Evolutionary conservation across 176 grass and related monocot genomes (phyloP).

Genomic region (Poa annua): DNA sequence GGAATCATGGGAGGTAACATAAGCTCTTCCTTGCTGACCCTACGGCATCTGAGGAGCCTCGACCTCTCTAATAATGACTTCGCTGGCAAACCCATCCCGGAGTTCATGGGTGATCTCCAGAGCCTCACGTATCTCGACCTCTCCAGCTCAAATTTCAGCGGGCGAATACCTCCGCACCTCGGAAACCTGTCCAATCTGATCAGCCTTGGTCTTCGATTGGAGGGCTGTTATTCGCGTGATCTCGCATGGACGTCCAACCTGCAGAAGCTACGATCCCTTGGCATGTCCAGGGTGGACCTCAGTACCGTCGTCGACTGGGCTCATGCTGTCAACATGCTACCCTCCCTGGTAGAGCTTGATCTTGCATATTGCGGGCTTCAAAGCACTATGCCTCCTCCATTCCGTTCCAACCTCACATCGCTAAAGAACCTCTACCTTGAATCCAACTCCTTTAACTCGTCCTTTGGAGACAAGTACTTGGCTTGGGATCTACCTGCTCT

Average conservation of each 20-base stretch:
- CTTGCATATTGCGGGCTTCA: neutral
- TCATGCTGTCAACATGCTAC: constrained; percentile 38
- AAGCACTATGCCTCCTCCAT: neutral
- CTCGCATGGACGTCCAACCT: constrained; percentile 42
- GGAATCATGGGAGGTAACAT: neutral
- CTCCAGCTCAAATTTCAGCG: neutral
- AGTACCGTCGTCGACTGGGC: neutral
- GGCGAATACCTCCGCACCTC: constrained; percentile 26
- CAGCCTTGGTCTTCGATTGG: neutral
- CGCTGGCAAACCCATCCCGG: neutral
- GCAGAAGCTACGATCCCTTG: neutral
- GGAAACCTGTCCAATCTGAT: constrained; percentile 49
- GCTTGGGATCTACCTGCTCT: constrained; percentile 31
- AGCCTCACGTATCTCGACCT: constrained; percentile 26
- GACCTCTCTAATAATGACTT: constrained; percentile 32
- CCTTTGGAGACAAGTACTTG: constrained; percentile 30
- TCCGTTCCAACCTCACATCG: constrained; percentile 36
- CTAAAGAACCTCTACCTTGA: constrained; percentile 14
- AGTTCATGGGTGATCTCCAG: neutral
- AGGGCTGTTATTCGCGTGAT: neutral
- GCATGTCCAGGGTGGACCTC: neutral
- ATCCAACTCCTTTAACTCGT: neutral
- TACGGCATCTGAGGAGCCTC: constrained; percentile 21
- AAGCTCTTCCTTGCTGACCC: constrained; percentile 19
- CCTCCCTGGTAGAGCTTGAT: neutral